Evolutionary conservation across 2,329 filamentous ascomycete genomes (phyloP).

Genomic region (Aschersonia sp.): DNA sequence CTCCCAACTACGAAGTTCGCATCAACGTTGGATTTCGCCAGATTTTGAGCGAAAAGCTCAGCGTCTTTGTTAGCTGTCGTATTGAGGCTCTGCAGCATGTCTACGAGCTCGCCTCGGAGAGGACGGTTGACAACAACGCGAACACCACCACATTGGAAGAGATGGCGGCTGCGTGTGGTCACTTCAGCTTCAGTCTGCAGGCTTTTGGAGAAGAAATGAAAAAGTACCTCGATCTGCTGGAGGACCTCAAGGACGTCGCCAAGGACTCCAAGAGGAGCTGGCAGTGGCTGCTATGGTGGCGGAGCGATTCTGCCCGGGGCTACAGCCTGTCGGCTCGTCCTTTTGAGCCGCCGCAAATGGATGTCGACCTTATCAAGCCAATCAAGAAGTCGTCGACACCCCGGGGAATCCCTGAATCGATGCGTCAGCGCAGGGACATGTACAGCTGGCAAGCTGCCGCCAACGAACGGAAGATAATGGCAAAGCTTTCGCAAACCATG

Average conservation of each 20-base stretch:
- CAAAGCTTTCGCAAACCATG: slow-evolving; percentile 23
- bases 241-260: slow-evolving; percentile 60
- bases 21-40: slow-evolving; percentile 57
- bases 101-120: slow-evolving; percentile 60
- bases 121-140: slow-evolving; percentile 45
- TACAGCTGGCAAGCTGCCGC: slow-evolving; percentile 33
- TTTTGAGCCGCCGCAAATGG: slow-evolving; percentile 16
- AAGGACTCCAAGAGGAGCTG: slow-evolving; percentile 50
- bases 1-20: slow-evolving; percentile 31
- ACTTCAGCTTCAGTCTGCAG: slow-evolving; percentile 79
- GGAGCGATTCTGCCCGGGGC: neutral
- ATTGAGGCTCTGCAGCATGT: slow-evolving; percentile 58
- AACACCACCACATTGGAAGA: slow-evolving; percentile 82
- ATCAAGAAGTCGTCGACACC: slow-evolving; percentile 34
- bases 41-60: slow-evolving; percentile 61
- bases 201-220: slow-evolving; percentile 80
- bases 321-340: slow-evolving; percentile 7
- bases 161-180: slow-evolving; percentile 80
- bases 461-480: slow-evolving; percentile 22
- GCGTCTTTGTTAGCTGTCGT: slow-evolving; percentile 57
- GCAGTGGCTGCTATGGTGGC: slow-evolving; percentile 72
- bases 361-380: slow-evolving; percentile 17
- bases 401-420: slow-evolving; percentile 31
- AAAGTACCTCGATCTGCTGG: slow-evolving; percentile 62
- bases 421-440: slow-evolving; percentile 29